These are phyloP conservation scores for Myriangium duriaei DNA, from an alignment of 2,329 filamentous ascomycete species.

Conservation along the genomic window DNA sequence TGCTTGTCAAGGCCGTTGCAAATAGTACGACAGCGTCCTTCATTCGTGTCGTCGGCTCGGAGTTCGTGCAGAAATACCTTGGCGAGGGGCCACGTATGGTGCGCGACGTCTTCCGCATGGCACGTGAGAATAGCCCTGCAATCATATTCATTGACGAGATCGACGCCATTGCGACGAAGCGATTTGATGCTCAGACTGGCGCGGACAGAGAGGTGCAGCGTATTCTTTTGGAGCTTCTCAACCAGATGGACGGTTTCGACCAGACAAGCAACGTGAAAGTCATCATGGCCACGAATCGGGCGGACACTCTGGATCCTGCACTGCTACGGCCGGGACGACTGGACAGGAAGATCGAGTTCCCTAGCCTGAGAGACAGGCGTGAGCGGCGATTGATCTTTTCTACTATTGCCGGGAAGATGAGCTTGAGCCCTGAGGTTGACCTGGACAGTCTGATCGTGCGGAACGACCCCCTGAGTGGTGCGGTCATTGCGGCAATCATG, in stretches of 20 bases:
- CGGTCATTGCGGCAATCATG: slow-evolving; percentile 97
- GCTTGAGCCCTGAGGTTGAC: slow-evolving; percentile 88
- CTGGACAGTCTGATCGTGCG: slow-evolving; percentile 91
- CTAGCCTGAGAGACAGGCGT: slow-evolving; percentile 81
- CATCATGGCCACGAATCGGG: slow-evolving; percentile 99
- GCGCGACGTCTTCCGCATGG: slow-evolving; percentile 97
- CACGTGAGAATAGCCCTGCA: slow-evolving; percentile 89
- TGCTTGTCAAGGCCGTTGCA: slow-evolving; percentile 95
- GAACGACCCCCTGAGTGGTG: slow-evolving; percentile 89
- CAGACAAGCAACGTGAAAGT: slow-evolving; percentile 99
- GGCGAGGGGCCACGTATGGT: slow-evolving; percentile 98
- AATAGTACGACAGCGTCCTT: slow-evolving; percentile 98
- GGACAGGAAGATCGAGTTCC: slow-evolving; percentile 98
- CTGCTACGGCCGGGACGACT: slow-evolving; percentile 88
- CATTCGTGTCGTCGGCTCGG: slow-evolving; percentile 93
- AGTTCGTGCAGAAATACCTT: slow-evolving; percentile 98
- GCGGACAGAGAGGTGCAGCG: slow-evolving; percentile 97
- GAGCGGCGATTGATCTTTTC: slow-evolving; percentile 93
- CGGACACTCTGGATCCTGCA: slow-evolving; percentile 91
- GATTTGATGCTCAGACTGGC: slow-evolving; percentile 96
- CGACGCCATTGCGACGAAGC: slow-evolving; percentile 96
- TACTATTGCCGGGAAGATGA: slow-evolving; percentile 97
- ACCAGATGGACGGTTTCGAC: slow-evolving; percentile 99
- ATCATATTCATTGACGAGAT: slow-evolving; percentile 99
- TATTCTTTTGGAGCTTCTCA: slow-evolving; percentile 91